Conservation (phyloP, 768 basidiomycete genomes). For the Termitomyces eurrhizus region DNA sequence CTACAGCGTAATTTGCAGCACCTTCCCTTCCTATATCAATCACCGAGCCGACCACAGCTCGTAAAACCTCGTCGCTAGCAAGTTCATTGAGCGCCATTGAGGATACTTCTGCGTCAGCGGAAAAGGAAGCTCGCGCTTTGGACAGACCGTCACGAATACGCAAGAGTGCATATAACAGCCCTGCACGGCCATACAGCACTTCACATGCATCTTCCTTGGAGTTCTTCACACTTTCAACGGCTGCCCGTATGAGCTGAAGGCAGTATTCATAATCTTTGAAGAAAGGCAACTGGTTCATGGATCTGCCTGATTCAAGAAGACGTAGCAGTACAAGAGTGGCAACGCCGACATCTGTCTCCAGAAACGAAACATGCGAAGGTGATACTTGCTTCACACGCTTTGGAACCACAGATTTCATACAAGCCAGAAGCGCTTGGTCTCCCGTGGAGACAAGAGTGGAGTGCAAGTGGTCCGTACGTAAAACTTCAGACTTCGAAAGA, state of each 20-base stretch:
- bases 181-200: constrained; percentile 56
- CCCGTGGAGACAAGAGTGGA: background rate
- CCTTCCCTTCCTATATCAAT: constrained; percentile 40
- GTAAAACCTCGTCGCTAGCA: constrained; percentile 30
- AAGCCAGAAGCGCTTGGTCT: constrained; percentile 4
- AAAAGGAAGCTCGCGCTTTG: background rate
- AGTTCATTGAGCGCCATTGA: constrained; percentile 18
- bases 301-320: constrained; percentile 15
- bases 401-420: background rate
- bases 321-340: constrained; percentile 33
- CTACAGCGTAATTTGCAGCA: constrained; percentile 27
- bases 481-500: constrained; percentile 1
- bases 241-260: constrained; percentile 21
- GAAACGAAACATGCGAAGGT: constrained; percentile 29
- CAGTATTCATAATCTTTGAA: constrained; percentile 18
- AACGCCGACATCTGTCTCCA: constrained; percentile 38
- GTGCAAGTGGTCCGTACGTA: background rate
- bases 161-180: constrained; percentile 50
- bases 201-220: constrained; percentile 41
- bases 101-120: background rate
- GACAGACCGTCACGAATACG: constrained; percentile 30
- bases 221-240: constrained; percentile 16
- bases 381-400: background rate
- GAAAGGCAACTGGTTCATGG: constrained; percentile 5
- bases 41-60: constrained; percentile 40